A percentile compares a stretch with the other conserved stretches of the same genome.
These are phyloP conservation scores for Lichina pygmaea DNA, from an alignment of 495 filamentous ascomycete genomes.

Conservation along the genomic window DNA sequence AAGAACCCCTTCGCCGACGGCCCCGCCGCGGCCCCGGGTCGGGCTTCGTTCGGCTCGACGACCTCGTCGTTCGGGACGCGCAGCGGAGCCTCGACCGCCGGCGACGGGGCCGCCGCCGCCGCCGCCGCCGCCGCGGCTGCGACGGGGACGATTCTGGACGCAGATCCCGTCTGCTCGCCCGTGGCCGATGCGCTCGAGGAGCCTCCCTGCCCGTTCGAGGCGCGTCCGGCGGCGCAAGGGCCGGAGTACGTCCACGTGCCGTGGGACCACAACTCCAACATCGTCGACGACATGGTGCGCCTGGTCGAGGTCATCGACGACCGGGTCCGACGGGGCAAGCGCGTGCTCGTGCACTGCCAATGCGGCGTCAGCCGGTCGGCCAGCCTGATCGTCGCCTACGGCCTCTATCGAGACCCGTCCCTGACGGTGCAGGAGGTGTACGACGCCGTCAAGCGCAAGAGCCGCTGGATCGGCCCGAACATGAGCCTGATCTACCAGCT, in stretches of 20 bases:
- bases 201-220: constrained; percentile 4
- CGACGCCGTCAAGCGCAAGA: constrained; percentile 63
- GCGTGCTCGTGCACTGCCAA: constrained; percentile 81
- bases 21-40: constrained; percentile 13
- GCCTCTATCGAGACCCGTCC: constrained; percentile 69
- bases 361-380: constrained; percentile 88
- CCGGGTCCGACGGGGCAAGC: constrained; percentile 51
- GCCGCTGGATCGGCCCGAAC: constrained; percentile 90
- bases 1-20: constrained; percentile 45
- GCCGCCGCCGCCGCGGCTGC: not conserved
- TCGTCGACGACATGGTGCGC: constrained; percentile 55
- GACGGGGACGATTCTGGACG: not conserved
- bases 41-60: constrained; percentile 12
- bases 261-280: constrained; percentile 97
- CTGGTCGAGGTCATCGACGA: constrained; percentile 77
- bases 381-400: constrained; percentile 91
- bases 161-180: not conserved
- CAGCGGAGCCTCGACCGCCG: not conserved
- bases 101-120: not conserved
- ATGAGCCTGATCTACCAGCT: constrained; percentile 96
- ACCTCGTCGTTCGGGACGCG: not conserved
- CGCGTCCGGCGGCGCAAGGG: constrained; percentile 12
- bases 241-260: constrained; percentile 91
- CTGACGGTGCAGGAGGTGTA: constrained; percentile 85
- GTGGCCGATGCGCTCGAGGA: not conserved